Conservation (phyloP, 164 flowering plant species). For the Pachysandra terminalis region DNA sequence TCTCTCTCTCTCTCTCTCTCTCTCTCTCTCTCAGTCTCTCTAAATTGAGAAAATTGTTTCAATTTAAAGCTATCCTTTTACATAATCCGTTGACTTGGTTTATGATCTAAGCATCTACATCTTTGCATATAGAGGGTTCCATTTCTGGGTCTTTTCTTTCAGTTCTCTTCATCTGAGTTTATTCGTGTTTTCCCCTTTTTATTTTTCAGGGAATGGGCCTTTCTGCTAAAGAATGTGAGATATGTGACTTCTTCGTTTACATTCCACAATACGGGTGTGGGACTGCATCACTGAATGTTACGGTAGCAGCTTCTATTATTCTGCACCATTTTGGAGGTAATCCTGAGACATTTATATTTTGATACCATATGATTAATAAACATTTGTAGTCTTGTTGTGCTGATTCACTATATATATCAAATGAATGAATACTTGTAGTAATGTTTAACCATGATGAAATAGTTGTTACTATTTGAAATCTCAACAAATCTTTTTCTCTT, state of each 20-base stretch:
- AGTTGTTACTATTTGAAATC: too few species aligned
- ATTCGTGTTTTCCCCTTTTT: not conserved
- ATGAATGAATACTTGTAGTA: too few species aligned
- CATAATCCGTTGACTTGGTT: too few species aligned
- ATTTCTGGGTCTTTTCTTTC: not conserved
- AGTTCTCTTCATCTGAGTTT: not conserved
- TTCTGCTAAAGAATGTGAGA: constrained; percentile 82
- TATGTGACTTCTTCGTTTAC: constrained; percentile 93
- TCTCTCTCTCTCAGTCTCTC: not conserved
- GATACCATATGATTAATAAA: not conserved
- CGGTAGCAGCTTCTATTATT: constrained; percentile 95
- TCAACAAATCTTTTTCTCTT: too few species aligned
- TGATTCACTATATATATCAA: not conserved
- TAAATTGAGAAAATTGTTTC: not conserved
- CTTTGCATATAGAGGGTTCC: not conserved
- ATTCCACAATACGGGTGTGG: constrained; percentile 98
- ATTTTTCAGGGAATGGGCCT: constrained; percentile 80
- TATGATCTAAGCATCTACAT: too few species aligned
- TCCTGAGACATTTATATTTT: not conserved
- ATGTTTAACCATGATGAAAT: too few species aligned
- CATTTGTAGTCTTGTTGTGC: not conserved
- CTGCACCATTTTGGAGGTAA: constrained; percentile 95
- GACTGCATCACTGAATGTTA: constrained; percentile 97
- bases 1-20: not conserved
- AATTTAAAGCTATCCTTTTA: too few species aligned